Conservation (phyloP, 768 basidiomycete species). For the Hebeloma cylindrosporum region DNA sequence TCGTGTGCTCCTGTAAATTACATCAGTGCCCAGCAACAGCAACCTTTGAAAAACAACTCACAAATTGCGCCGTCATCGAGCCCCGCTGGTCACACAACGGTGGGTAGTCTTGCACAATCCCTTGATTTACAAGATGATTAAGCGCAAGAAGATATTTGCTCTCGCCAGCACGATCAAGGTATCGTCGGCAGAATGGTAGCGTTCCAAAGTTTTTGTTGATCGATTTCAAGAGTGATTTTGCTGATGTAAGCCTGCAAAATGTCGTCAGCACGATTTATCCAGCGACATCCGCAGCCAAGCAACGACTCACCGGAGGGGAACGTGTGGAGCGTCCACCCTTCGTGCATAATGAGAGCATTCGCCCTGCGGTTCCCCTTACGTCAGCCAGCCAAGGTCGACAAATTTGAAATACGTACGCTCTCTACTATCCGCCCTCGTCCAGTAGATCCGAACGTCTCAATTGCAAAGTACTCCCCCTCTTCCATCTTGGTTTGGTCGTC, state of each 20-base stretch:
- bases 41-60: constrained; percentile 38
- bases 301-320: constrained; percentile 64
- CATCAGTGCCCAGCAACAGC: not conserved
- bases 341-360: constrained; percentile 94
- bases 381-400: not conserved
- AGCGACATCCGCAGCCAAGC: not conserved
- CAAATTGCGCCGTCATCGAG: constrained; percentile 94
- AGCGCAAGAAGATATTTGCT: constrained; percentile 92
- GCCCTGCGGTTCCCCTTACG: constrained; percentile 49
- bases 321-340: constrained; percentile 65
- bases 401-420: constrained; percentile 43
- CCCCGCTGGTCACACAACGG: constrained; percentile 84
- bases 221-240: constrained; percentile 80
- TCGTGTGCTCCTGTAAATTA: constrained; percentile 72
- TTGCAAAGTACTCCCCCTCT: constrained; percentile 98
- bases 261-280: constrained; percentile 6
- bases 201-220: constrained; percentile 95
- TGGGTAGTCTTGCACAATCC: constrained; percentile 89
- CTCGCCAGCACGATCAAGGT: constrained; percentile 91
- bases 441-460: constrained; percentile 99
- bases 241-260: constrained; percentile 65
- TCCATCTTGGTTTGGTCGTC: constrained; percentile 96
- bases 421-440: constrained; percentile 88
- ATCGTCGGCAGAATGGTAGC: constrained; percentile 92
- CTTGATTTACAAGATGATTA: constrained; percentile 85